Evolutionary conservation across 331 rosid genomes (phyloP).

Genomic region (Spiraea crenata): DNA sequence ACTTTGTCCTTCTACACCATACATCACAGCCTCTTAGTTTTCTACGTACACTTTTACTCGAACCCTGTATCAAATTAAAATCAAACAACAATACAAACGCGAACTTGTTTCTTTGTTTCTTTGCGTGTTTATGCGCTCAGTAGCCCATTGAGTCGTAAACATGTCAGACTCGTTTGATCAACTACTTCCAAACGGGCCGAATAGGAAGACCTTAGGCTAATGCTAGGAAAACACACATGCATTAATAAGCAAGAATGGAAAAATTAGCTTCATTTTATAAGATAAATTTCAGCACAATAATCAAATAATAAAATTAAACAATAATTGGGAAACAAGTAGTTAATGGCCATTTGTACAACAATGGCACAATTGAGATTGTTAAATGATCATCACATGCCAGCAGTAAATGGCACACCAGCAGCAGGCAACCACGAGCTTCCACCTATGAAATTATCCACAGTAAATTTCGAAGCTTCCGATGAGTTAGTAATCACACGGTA

Average conservation of each 20-base stretch:
- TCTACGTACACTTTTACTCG: too few species aligned
- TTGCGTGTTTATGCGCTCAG: too few species aligned
- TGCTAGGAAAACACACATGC: too few species aligned
- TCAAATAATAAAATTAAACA: neutral
- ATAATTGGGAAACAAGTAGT: neutral
- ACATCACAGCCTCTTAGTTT: too few species aligned
- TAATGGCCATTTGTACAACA: neutral
- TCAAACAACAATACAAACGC: too few species aligned
- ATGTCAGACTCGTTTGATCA: too few species aligned
- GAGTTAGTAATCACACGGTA: conserved; percentile 42
- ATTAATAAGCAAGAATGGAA: neutral
- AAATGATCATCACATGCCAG: conserved; percentile 25
- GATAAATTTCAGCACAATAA: neutral
- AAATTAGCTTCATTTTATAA: neutral
- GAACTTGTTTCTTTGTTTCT: too few species aligned
- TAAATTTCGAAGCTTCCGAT: conserved; percentile 40
- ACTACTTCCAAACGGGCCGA: too few species aligned
- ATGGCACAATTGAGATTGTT: neutral
- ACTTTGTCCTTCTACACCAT: too few species aligned
- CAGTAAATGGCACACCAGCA: conserved; percentile 46
- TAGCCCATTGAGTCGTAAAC: too few species aligned
- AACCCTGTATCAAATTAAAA: too few species aligned
- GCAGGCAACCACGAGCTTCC: conserved; percentile 57
- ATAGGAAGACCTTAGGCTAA: too few species aligned
- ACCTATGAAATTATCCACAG: conserved; percentile 42